Conservation (phyloP, 768 basidiomycete genomes). For the Pisolithus marmoratus region DNA sequence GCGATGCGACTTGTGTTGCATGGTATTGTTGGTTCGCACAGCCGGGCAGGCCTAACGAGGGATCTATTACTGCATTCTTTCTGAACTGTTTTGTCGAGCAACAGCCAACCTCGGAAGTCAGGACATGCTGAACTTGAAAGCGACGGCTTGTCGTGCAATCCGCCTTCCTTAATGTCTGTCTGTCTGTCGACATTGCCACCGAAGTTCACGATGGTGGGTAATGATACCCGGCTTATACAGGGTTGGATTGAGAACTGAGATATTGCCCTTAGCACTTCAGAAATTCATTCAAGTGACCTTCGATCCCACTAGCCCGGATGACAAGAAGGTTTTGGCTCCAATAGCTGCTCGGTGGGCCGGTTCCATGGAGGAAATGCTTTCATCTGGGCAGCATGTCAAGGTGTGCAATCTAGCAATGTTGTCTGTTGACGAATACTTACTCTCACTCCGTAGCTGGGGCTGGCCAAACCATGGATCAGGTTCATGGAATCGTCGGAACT, state of each 20-base stretch:
- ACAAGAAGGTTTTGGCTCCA: constrained; percentile 36
- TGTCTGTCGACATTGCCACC: constrained; percentile 19
- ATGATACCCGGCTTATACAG: background rate
- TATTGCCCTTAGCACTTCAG: constrained; percentile 33
- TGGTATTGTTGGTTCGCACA: constrained; percentile 19
- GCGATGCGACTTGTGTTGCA: constrained; percentile 36
- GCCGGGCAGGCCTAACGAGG: constrained; percentile 17
- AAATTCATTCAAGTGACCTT: constrained; percentile 37
- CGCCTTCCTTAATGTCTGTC: constrained; percentile 31
- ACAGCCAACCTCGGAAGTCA: constrained; percentile 18
- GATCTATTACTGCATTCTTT: constrained; percentile 36
- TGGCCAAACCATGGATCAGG: constrained; percentile 42
- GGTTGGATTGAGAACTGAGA: background rate
- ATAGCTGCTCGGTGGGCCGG: constrained; percentile 41
- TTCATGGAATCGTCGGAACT: constrained; percentile 43
- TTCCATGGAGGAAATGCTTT: constrained; percentile 9
- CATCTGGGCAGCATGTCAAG: constrained; percentile 5
- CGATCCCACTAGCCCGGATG: constrained; percentile 28
- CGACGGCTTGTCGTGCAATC: constrained; percentile 31
- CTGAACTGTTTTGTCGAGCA: constrained; percentile 30
- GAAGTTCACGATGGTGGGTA: constrained; percentile 32
- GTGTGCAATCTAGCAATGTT: constrained; percentile 4
- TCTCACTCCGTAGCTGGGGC: constrained; percentile 8
- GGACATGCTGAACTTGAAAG: constrained; percentile 36
- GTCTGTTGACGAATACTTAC: background rate